Base-by-base conservation (phyloP, 176 grass and related monocot species). In the Ensete ventricosum region DNA sequence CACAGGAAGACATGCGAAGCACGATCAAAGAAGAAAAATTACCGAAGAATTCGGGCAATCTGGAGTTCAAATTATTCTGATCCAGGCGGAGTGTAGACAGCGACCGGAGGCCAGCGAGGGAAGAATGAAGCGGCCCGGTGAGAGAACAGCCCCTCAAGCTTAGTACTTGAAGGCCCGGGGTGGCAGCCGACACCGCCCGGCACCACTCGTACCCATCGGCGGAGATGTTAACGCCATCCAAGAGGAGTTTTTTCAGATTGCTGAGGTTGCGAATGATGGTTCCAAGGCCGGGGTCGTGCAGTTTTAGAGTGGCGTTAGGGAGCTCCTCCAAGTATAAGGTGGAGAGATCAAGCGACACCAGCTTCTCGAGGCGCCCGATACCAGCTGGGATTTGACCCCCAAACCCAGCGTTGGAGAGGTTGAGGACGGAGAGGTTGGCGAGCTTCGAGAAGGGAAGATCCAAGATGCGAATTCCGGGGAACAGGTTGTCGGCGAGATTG, bases 381-480 rank as follows among this genome's bases (percentile, higher is more conserved):
- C 69, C 75, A 43, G 7, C 26, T 1, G 90, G 81, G 9, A 92
- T 75, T 49, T 78, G 62, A 53, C 82, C 86, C 10, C 67, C 54
- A 50, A 92, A 78, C 20, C 79, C 82, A 9, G 81, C 17, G 54
- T 75, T 53, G 5, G 90, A 92, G 70, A 92, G 84, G 71, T 92
- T 82, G 53, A 89, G 79, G 55, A 78, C 54, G 11, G 54, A 84
- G 66, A 92, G 71, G 64, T 86, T 69, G 23, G 51, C 5, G 17
- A 92, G 83, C 16, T 14, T 69, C 50, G 85, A 81, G 55, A 92
- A 82, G 9, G 83, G 78, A 23, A 50, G 16, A n/a, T 52, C 12
- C 55, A 81, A 74, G 55, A 92, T 73, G 13, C 1, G 19, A 62
- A 81, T 54, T 27, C 71, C 16, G 26, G 54, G 8, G 69, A 86